phyloP scores from a whole-genome alignment of 73 alveolate species.

The Paramecium biaurelia region DNA sequence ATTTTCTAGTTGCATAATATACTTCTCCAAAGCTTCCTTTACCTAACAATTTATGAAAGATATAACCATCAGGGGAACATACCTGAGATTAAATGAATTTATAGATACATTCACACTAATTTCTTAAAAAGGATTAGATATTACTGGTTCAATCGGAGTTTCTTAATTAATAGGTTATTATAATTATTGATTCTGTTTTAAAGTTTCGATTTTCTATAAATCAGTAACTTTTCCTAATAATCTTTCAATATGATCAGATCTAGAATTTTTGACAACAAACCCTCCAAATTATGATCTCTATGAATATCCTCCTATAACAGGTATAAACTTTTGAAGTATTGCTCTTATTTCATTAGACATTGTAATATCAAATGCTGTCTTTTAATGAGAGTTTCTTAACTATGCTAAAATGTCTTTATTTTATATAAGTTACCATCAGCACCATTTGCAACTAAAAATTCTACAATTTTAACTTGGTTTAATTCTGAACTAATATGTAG shows the following conservation, averaged over 20 bases:
- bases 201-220: neutral
- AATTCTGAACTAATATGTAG: constrained; percentile 63
- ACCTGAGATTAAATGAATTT: neutral
- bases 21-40: constrained; percentile 68
- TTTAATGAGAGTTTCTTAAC: neutral
- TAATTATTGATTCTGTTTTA: neutral
- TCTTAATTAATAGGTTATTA: neutral
- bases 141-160: neutral
- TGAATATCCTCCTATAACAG: constrained; percentile 2
- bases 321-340: neutral
- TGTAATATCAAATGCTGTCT: constrained; percentile 32
- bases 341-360: constrained; percentile 32
- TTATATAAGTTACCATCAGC: constrained; percentile 17
- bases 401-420: neutral
- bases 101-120: neutral
- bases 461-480: constrained; percentile 31
- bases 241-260: constrained; percentile 61
- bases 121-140: neutral
- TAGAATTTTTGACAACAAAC: neutral
- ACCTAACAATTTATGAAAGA: constrained; percentile 55
- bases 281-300: constrained; percentile 56
- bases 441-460: constrained; percentile 20
- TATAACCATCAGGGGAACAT: constrained; percentile 42
- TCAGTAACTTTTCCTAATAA: neutral
- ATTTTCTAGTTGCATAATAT: constrained; percentile 40